phyloP scores from a whole-genome alignment of 805 yeast species.

The Candida tibetensis region DNA sequence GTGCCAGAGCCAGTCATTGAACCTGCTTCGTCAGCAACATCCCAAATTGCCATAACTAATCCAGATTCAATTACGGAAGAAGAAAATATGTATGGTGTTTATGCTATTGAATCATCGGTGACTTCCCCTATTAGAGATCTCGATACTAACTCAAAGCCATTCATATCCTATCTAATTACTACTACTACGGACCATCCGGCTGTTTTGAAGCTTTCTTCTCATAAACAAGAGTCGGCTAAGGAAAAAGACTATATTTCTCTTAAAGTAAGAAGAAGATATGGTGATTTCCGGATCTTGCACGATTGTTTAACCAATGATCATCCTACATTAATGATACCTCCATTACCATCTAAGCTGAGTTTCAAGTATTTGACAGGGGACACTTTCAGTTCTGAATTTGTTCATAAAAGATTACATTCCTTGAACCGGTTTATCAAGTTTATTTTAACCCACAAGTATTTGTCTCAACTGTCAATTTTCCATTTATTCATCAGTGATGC shows the following conservation, averaged over 20 bases:
- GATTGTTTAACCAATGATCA: conserved; percentile 72
- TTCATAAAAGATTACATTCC: conserved; percentile 76
- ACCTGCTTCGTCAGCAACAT: not conserved
- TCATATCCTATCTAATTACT: conserved; percentile 65
- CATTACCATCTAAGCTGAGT: conserved; percentile 89
- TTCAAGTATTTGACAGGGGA: conserved; percentile 93
- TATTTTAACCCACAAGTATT: conserved; percentile 67
- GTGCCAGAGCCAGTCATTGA: not conserved
- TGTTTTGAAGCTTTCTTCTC: conserved; percentile 35
- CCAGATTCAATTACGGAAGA: not conserved
- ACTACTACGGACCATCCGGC: conserved; percentile 63
- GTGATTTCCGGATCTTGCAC: conserved; percentile 79
- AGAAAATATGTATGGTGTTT: conserved; percentile 5
- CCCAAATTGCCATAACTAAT: not conserved
- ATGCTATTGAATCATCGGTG: conserved; percentile 34
- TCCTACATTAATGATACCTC: conserved; percentile 87
- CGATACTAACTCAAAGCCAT: conserved; percentile 71
- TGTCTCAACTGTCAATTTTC: conserved; percentile 67
- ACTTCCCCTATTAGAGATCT: conserved; percentile 64
- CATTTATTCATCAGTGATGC: conserved; percentile 68
- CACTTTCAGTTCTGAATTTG: conserved; percentile 81
- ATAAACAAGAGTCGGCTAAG: conserved; percentile 7
- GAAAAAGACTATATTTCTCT: conserved; percentile 26
- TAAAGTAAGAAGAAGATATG: conserved; percentile 72
- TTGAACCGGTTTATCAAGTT: conserved; percentile 73